phyloP scores from a whole-genome alignment of 2,329 filamentous ascomycete genomes.

The Hypoxylon sp. region DNA sequence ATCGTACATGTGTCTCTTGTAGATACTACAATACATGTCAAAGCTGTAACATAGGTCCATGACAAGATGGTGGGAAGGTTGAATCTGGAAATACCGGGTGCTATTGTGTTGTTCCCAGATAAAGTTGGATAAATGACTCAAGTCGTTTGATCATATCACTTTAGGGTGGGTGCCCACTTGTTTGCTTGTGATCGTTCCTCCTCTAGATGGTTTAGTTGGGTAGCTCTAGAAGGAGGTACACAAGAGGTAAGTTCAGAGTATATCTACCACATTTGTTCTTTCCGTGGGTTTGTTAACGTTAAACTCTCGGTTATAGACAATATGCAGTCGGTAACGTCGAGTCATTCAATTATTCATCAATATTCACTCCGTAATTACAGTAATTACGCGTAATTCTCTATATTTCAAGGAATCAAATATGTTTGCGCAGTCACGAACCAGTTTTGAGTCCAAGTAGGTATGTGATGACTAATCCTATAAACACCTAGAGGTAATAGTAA shows the following conservation, averaged over 20 bases:
- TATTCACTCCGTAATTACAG: background rate
- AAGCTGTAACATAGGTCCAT: too few species aligned
- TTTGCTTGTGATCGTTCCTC: background rate
- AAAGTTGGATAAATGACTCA: background rate
- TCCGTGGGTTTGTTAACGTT: background rate
- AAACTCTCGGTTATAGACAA: background rate
- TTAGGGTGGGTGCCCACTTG: background rate
- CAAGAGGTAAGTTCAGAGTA: too few species aligned
- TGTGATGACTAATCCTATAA: slow-evolving; percentile 25
- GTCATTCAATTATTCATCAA: background rate
- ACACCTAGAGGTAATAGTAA: background rate
- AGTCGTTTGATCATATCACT: background rate
- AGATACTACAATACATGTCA: background rate
- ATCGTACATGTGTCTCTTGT: background rate
- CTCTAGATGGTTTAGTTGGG: background rate
- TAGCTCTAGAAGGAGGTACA: too few species aligned
- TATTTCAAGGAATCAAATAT: background rate
- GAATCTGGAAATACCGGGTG: background rate
- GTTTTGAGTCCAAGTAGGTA: background rate
- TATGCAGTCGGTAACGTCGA: background rate
- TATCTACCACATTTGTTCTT: background rate
- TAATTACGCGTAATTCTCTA: background rate
- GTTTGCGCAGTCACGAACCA: background rate
- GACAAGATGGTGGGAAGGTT: background rate
- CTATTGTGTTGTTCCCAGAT: background rate